Evolutionary conservation across 139 green algal species (phyloP).

Genomic region (Diplosphaera chodatii): DNA sequence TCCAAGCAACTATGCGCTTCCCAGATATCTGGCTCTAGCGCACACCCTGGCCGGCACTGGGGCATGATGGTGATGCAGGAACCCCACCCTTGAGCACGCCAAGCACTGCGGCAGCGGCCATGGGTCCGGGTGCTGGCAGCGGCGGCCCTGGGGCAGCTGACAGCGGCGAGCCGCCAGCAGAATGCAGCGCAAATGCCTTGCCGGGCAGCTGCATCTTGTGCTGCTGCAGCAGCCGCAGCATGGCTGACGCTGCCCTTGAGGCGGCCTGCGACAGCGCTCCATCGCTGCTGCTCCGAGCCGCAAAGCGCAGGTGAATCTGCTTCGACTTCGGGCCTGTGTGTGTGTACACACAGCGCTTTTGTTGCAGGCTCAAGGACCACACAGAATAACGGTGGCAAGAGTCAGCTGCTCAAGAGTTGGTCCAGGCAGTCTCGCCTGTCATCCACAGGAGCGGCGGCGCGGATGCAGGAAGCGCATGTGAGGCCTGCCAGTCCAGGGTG

Average conservation of each 20-base stretch:
- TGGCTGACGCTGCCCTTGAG: neutral
- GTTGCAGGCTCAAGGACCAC: too few species aligned
- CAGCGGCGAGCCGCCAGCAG: neutral
- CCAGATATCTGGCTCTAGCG: too few species aligned
- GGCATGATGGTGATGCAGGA: too few species aligned
- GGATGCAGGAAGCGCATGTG: neutral
- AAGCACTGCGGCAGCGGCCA: neutral
- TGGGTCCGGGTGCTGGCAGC: neutral
- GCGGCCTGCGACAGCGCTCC: neutral
- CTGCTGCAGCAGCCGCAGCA: slow-evolving; percentile 2
- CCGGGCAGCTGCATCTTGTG: neutral
- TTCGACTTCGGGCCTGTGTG: neutral
- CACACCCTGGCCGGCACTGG: too few species aligned
- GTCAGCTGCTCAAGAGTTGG: too few species aligned
- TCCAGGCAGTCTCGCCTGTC: neutral
- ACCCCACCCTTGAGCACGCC: slow-evolving; percentile 3
- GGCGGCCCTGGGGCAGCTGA: neutral
- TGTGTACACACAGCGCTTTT: too few species aligned
- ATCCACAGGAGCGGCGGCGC: neutral
- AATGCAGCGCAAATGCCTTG: slow-evolving; percentile 2
- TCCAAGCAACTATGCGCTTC: too few species aligned
- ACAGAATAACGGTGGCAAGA: too few species aligned
- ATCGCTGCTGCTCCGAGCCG: too few species aligned
- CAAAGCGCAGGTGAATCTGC: neutral
- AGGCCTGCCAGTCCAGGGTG: slow-evolving; percentile 5